Base-by-base conservation (phyloP, 768 basidiomycete species). In the Lentinula aciculospora region DNA sequence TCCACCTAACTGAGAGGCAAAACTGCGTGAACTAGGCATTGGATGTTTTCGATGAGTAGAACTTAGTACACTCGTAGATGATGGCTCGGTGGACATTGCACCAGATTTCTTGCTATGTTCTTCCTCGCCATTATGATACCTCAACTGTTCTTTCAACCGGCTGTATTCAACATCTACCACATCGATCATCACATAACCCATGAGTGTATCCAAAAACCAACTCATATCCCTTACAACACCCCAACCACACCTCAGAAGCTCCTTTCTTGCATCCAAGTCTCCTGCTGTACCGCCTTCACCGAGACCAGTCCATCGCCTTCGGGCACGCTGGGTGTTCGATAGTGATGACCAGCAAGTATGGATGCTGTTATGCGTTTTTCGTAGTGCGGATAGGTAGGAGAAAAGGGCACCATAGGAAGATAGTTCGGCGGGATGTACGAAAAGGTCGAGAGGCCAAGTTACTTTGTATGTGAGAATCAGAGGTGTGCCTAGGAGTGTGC, bases 381-480 rank as follows among this genome's bases (percentile, higher is more conserved):
- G 83, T 36, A 97, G 68, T 0, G 93, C 85, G 9, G 90, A 87
- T 9, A 96, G 76, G 72, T 91, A 95, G 3, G 88, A 80, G 72
- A 94, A 93, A 47, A 96, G 71, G 17, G 81, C 80, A 2, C 83
- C 83, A 64, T 97, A 96, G 34, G 83, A 79, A 17, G 81, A 75
- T 19, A 95, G 75, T 63, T 93, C 91, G 0, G 84, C 74, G 21
- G 85, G 75, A 53, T 91, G 84, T 23, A 97, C 81, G 72, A 96
- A 95, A 46, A 96, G 82, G 67, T 95, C 92, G 40, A 96, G 78
- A 0, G 94, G 94, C 92, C 92, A 97, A 0, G 86, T 72, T 23
- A 94, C 83, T 17, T 70, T 74, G 68, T 92, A 94, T 5, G 79
- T 80, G 19, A 96, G 76, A 1, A 78, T 71, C 29, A 94, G 73